These are phyloP conservation scores for Torulaspora maleeae DNA, from an alignment of 805 yeast species.

Conservation along the genomic window DNA sequence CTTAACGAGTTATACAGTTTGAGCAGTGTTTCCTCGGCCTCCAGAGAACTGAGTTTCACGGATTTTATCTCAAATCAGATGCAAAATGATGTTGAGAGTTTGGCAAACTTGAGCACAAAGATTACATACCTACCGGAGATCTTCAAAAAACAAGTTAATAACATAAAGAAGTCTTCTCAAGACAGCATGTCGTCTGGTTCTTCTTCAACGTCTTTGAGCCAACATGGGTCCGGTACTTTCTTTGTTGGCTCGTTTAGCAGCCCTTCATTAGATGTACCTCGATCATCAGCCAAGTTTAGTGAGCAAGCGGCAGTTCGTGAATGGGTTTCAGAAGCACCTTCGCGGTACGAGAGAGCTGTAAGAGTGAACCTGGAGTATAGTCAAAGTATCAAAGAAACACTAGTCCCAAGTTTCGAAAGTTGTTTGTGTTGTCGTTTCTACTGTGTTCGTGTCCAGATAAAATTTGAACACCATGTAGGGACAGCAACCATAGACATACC, in stretches of 20 bases:
- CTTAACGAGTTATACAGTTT: constrained; percentile 29
- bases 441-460: constrained; percentile 45
- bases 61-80: constrained; percentile 30
- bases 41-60: constrained; percentile 28
- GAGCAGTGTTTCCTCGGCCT: constrained; percentile 15
- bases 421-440: constrained; percentile 60
- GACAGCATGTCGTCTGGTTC: constrained; percentile 12
- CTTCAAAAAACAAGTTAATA: constrained; percentile 31
- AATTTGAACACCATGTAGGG: constrained; percentile 38
- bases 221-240: constrained; percentile 12
- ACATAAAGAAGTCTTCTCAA: constrained; percentile 17
- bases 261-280: constrained; percentile 9
- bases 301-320: constrained; percentile 25
- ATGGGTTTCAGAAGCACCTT: constrained; percentile 33
- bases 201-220: constrained; percentile 11
- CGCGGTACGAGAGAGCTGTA: constrained; percentile 33
- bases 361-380: constrained; percentile 41
- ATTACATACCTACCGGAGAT: constrained; percentile 23
- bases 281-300: constrained; percentile 16
- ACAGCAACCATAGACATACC: constrained; percentile 36
- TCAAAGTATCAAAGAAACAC: constrained; percentile 44
- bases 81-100: constrained; percentile 32
- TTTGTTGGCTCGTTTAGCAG: constrained; percentile 14
- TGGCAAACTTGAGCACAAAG: constrained; percentile 25
- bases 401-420: constrained; percentile 59